Base-by-base conservation (phyloP, 169 alveolate species). In the Plasmodium coatneyi region DNA sequence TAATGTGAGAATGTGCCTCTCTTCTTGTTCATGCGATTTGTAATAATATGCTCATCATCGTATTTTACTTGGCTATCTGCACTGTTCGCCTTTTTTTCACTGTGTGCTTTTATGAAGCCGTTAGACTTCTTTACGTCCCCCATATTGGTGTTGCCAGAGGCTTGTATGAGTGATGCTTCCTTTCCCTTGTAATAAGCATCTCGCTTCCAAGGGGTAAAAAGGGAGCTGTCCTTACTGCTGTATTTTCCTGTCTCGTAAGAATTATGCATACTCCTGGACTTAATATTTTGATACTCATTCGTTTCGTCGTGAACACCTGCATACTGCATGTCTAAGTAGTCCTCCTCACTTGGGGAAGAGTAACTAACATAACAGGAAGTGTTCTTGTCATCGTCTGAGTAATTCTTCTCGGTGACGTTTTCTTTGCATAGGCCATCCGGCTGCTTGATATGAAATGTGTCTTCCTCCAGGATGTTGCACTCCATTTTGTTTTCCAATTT, bases 321-420 rank as follows among this genome's bases (percentile, higher is more conserved):
- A 84, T 34, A 84, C 22, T 84, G 86, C 34, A 84, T 32, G 70
- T 84, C 93, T 84, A 84, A 52, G 54, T 46, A 84, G 34, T 83
- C 82, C 76, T 84, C 93, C 5, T 84, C 93, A 72, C 93, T 76
- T 39, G 41, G 46, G 10, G 93, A 84, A 6, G 93, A 66, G 66
- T 84, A 41, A 43, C 93, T 84, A 72, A 74, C 84, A 74, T 84
- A 84, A 72, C 93, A 84, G 5, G 93, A 84, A 3, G 86, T 84
- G 43, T 74, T 84, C 46, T 74, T 56, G 6, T 84, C 93, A 76
- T 84, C 93, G 28, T 84, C 93, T 74, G 84, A 84, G 41, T 84
- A 84, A 84, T 74, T 76, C 60, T 41, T 84, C 46, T 84, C 86
- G 12, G 10, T 84, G n/a, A 25, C 22, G 34, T 43, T 84, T 84